Percentiles rank a stretch among this genome's conserved stretches.
These are phyloP conservation scores for Dioscorea dumetorum DNA, from an alignment of 106 monocot genomes.

Conservation along the genomic window DNA sequence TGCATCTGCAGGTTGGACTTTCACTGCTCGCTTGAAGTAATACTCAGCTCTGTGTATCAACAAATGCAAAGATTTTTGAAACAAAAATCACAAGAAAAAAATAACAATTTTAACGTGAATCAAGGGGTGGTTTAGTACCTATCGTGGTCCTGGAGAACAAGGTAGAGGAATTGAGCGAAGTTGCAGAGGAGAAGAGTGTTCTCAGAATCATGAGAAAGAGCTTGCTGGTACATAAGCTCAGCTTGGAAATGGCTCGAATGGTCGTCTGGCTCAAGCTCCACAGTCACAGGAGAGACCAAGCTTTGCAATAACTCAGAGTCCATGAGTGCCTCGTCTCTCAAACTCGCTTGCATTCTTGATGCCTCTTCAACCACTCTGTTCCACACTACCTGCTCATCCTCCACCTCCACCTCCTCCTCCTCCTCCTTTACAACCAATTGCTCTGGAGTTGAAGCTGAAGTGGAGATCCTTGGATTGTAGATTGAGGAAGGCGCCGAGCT, in stretches of 20 bases:
- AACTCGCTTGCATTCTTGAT: conserved; percentile 1
- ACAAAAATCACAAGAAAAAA: background rate
- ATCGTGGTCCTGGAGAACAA: conserved; percentile 44
- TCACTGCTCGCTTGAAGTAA: conserved; percentile 69
- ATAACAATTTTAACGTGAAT: background rate
- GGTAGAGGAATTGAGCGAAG: conserved; percentile 72
- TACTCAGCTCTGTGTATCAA: conserved; percentile 55
- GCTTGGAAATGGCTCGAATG: conserved; percentile 17
- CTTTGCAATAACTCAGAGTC: background rate
- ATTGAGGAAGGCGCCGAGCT: background rate
- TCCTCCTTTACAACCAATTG: background rate
- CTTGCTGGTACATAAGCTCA: conserved; percentile 38
- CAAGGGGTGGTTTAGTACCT: conserved; percentile 25
- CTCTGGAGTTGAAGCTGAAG: background rate
- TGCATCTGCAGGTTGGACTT: conserved; percentile 45
- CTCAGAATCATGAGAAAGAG: conserved; percentile 39
- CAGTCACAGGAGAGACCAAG: conserved; percentile 12
- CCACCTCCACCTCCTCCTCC: too few species aligned
- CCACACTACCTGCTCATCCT: conserved; percentile 3
- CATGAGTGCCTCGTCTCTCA: conserved; percentile 2
- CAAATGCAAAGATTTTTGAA: background rate
- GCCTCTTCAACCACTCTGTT: conserved; percentile 3
- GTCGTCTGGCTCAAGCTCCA: conserved; percentile 22
- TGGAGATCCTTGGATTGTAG: background rate
- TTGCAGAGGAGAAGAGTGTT: conserved; percentile 50